phyloP scores from a whole-genome alignment of 495 filamentous ascomycete genomes.

The Aspergillus taichungensis region DNA sequence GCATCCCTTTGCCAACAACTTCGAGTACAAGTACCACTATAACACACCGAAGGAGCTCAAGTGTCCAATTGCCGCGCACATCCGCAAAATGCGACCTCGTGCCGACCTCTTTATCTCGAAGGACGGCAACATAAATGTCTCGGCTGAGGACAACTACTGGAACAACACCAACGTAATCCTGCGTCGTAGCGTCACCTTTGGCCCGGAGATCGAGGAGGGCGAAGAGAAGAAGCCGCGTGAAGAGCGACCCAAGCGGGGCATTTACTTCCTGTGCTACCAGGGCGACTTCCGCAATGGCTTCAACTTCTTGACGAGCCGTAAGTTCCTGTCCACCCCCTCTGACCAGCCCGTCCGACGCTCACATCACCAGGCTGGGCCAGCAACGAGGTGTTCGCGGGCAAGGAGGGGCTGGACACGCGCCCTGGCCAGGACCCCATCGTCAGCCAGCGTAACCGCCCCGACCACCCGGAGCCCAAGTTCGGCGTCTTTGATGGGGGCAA shows the following conservation, averaged over 20 bases:
- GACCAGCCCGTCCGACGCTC: too few relatives aligned
- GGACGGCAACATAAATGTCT: too few relatives aligned
- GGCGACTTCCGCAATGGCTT: conserved; percentile 16
- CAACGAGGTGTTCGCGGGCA: too few relatives aligned
- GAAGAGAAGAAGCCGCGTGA: not conserved
- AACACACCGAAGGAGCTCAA: conserved; percentile 1
- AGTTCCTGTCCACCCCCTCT: not conserved
- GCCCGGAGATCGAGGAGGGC: conserved; percentile 8
- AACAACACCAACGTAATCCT: conserved; percentile 14
- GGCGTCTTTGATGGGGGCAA: conserved; percentile 1
- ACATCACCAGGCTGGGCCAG: conserved; percentile 1
- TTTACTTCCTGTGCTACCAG: conserved; percentile 19
- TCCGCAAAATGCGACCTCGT: conserved; percentile 28
- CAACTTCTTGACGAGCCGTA: conserved; percentile 17
- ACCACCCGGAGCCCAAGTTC: conserved; percentile 4
- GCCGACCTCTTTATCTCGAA: conserved; percentile 8
- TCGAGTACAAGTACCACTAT: conserved; percentile 14
- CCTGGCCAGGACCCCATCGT: conserved; percentile 12
- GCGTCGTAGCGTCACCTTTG: conserved; percentile 25
- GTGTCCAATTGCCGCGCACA: conserved; percentile 30
- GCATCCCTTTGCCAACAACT: conserved; percentile 17
- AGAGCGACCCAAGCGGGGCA: conserved; percentile 7
- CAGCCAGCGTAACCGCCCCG: conserved; percentile 10
- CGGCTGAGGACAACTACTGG: not conserved
- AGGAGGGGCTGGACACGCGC: too few relatives aligned